Evolutionary conservation across 2,329 filamentous ascomycete genomes (phyloP), one percentile per base, ranked within the genome.

Genomic region (Stromatinia cepivora): DNA sequence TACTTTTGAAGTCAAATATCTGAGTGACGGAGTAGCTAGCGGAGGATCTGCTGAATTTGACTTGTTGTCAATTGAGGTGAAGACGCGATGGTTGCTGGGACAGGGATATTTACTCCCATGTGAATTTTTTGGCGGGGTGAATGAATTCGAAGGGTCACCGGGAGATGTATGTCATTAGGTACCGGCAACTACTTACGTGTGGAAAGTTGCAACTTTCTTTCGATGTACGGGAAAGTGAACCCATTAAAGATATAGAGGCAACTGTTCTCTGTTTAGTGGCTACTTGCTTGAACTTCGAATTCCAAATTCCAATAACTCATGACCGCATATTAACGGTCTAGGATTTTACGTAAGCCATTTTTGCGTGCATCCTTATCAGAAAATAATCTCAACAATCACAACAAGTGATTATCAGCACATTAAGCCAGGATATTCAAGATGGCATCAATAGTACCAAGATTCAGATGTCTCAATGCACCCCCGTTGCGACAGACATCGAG

Each of bases 381-480:
- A 68, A 68, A 68, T 63, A 63, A 63, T 62, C 66, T 63, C 66
- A 68, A 62, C 46, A 39, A 31, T 52, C 66, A 48, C 66, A 68
- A 62, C 36, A 39, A 25, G 25, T 9, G 13, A 52, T 22, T 20
- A 10, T 6, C 28, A 42, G 22, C 15, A 39, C 6, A 59, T 54
- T 9, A n/a, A 45, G n/a, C 6, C 25, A 28, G 20, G 20, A 3
- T 31, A 52, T 13, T 36, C 46, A 45, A 31, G 28, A 68, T 78
- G 77, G 76, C 76, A 36, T 71, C 76, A 46, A 70, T 72, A 25
- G 70, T 62, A 25, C 71, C 70, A 22, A 73, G 74, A 71, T 77
- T 77, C 59, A 67, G 76, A 52, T 77, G 75, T 57, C 64, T 77
- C 25, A 75, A 78, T 70, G 70, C 73, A 45, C 73, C 74, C 66